phyloP scores from a whole-genome alignment of 176 grass and related monocot species.

The Elymus sibiricus region DNA sequence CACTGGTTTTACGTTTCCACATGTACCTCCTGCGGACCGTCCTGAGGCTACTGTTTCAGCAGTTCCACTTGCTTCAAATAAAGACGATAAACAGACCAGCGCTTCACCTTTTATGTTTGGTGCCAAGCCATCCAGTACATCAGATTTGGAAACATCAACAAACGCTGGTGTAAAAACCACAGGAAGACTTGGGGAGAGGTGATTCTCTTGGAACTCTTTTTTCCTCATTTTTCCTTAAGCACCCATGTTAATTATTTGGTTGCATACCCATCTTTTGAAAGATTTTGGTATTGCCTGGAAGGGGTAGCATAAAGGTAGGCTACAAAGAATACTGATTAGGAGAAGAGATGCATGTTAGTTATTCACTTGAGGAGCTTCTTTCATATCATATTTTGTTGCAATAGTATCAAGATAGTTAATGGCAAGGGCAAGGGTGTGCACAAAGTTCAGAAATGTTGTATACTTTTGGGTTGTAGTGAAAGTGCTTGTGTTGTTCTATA shows the following conservation, averaged over 20 bases:
- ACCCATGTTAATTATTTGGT: neutral
- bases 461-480: neutral
- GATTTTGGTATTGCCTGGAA: neutral
- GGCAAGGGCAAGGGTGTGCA: neutral
- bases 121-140: constrained; percentile 19
- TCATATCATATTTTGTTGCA: neutral
- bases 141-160: constrained; percentile 28
- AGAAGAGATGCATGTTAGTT: neutral
- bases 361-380: neutral
- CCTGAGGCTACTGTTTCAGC: constrained; percentile 12
- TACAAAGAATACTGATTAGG: too few relatives aligned
- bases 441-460: neutral
- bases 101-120: constrained; percentile 35
- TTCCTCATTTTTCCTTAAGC: neutral
- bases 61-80: constrained; percentile 24
- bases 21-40: neutral
- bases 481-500: too few relatives aligned
- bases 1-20: constrained; percentile 41
- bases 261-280: constrained; percentile 13
- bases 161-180: constrained; percentile 12
- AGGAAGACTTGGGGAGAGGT: constrained; percentile 34
- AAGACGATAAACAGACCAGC: constrained; percentile 15
- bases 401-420: neutral
- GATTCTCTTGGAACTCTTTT: constrained; percentile 20
- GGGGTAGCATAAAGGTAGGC: too few relatives aligned